Conservation (phyloP, 768 basidiomycete species). For the Phanerodontia chrysosporium region DNA sequence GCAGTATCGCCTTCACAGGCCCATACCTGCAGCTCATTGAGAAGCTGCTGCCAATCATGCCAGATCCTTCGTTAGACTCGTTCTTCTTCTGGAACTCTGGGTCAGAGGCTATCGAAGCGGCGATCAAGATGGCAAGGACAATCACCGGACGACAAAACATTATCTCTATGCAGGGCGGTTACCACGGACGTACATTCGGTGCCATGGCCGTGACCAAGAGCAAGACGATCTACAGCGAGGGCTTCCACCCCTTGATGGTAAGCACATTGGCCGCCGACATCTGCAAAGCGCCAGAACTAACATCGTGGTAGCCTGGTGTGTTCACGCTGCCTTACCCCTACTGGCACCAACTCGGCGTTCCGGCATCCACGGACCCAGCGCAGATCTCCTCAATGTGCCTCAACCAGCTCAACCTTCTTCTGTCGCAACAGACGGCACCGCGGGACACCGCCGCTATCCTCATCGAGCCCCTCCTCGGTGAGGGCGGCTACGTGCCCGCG, state of each 20-base stretch:
- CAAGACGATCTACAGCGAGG: slow-evolving; percentile 87
- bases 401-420: slow-evolving; percentile 77
- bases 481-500: slow-evolving; percentile 93
- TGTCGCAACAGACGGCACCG: slow-evolving; percentile 77
- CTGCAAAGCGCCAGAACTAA: neutral
- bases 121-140: slow-evolving; percentile 80
- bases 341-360: slow-evolving; percentile 80
- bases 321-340: slow-evolving; percentile 83
- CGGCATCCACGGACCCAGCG: slow-evolving; percentile 48
- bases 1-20: slow-evolving; percentile 83
- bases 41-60: slow-evolving; percentile 83
- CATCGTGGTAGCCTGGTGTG: slow-evolving; percentile 65
- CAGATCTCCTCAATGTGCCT: slow-evolving; percentile 61
- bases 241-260: slow-evolving; percentile 81
- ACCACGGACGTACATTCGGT: slow-evolving; percentile 91
- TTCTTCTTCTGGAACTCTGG: slow-evolving; percentile 99
- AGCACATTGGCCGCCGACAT: slow-evolving; percentile 13
- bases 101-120: slow-evolving; percentile 87
- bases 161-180: slow-evolving; percentile 88
- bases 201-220: slow-evolving; percentile 92
- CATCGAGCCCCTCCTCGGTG: slow-evolving; percentile 90
- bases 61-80: slow-evolving; percentile 83
- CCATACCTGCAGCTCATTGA: slow-evolving; percentile 88
- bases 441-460: slow-evolving; percentile 90
- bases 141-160: slow-evolving; percentile 83